Evolutionary conservation across 305 asterid genomes (phyloP).

Genomic region (Fraxinus paxiana): DNA sequence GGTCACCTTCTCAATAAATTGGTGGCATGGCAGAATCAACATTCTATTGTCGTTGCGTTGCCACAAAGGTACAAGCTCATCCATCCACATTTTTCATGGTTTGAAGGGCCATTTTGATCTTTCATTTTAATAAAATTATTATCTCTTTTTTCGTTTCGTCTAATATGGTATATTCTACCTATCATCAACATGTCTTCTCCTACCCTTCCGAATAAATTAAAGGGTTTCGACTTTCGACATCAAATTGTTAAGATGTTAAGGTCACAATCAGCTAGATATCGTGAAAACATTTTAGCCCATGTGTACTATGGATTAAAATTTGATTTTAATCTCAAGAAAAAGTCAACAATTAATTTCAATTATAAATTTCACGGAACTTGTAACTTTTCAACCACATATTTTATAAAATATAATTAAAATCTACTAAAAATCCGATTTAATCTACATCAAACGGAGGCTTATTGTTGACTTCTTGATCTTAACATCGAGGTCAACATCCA

Average conservation of each 20-base stretch:
- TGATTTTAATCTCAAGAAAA: background rate
- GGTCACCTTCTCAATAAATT: background rate
- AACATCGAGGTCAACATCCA: background rate
- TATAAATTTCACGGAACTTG: too few species aligned
- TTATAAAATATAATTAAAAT: too few species aligned
- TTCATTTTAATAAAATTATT: background rate
- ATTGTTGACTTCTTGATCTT: background rate
- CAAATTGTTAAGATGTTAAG: background rate
- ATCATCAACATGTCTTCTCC: background rate
- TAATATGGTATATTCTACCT: background rate
- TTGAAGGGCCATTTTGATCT: background rate
- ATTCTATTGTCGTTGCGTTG: background rate
- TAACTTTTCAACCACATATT: background rate
- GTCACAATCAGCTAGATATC: background rate
- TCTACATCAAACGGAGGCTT: background rate
- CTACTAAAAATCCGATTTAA: too few species aligned
- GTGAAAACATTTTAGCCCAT: background rate
- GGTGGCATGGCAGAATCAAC: background rate
- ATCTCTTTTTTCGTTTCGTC: background rate
- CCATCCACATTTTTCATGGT: background rate
- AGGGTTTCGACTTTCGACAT: background rate
- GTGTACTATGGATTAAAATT: background rate
- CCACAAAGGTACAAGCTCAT: background rate
- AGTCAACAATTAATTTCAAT: background rate
- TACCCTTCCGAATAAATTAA: background rate